Evolutionary conservation across 2,329 filamentous ascomycete genomes (phyloP).

Genomic region (Diaporthe batatas): DNA sequence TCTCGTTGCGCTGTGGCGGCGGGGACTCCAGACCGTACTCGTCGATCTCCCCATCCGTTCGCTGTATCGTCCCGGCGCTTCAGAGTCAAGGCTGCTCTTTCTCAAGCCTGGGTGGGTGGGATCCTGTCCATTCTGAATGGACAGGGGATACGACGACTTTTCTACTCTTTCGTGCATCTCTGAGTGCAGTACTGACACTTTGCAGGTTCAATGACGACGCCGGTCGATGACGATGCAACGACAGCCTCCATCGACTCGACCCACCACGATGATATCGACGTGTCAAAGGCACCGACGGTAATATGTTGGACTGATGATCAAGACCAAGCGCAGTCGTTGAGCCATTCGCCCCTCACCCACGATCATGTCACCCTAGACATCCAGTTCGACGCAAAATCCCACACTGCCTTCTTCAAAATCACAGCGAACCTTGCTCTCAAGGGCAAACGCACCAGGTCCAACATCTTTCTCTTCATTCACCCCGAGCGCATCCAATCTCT

Average conservation of each 20-base stretch:
- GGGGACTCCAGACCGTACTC: slow-evolving; percentile 37
- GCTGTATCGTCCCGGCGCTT: slow-evolving; percentile 12
- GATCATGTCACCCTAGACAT: slow-evolving; percentile 38
- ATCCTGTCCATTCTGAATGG: slow-evolving; percentile 34
- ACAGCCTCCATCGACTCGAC: slow-evolving; percentile 34
- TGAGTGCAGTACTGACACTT: slow-evolving; percentile 25
- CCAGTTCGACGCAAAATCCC: slow-evolving; percentile 3
- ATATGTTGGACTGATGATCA: slow-evolving; percentile 38
- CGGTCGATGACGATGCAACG: slow-evolving; percentile 29
- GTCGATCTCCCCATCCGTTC: background rate
- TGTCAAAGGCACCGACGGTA: slow-evolving; percentile 26
- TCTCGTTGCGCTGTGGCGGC: slow-evolving; percentile 40
- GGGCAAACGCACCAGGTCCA: slow-evolving; percentile 39
- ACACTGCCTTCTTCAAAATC: slow-evolving; percentile 39
- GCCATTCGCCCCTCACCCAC: slow-evolving; percentile 24
- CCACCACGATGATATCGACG: slow-evolving; percentile 7
- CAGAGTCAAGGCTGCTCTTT: slow-evolving; percentile 42
- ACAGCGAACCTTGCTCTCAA: slow-evolving; percentile 39
- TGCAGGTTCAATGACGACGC: slow-evolving; percentile 35
- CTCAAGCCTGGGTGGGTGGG: slow-evolving; percentile 42
- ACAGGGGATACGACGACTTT: slow-evolving; percentile 37
- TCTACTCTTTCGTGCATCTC: background rate
- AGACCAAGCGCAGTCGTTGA: background rate
- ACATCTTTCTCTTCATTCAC: slow-evolving; percentile 36
- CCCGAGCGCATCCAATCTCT: slow-evolving; percentile 37